Evolutionary conservation across 371 early-diverging fungal genomes (phyloP), one percentile per base, ranked within the genome.

Genomic region (Sporodiniella umbellata): DNA sequence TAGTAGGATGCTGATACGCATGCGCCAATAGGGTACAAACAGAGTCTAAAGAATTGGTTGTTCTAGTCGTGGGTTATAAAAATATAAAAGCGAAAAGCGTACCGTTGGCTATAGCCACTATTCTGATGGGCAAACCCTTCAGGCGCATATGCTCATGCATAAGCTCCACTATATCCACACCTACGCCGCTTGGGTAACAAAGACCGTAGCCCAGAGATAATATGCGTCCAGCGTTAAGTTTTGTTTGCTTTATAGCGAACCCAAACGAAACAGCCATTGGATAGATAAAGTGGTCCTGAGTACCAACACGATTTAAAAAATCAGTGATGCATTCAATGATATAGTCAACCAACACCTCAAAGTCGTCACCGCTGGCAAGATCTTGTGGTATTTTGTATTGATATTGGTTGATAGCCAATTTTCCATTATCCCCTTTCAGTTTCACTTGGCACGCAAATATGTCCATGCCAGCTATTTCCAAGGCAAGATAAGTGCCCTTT

Each of bases 1-100:
- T 94, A 37, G 85, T 83, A 18, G 92, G 89, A 47, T 86, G 80
- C 51, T 76, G 74, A 75, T 93, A 95, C 4, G 92, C 92, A 52
- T 95, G 88, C 19, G 95, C 87, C 42, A 94, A 76, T 47, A 95
- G 70, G 2, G 96, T 92, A 35, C 95, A 94, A 12, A 94, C 95
- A 3, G 95, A 90, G 66, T 98, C 98, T 76, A 56, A 8, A 28
- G 10, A 28, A 7, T 28, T 28, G 10, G 30, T 28, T 28, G 10
- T 10, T 10, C 10, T 7, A 28, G 30, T 28, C 30, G 4, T 28
- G 30, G 4, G 10, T 7, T 28, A 28, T 28, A 28, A 28, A 28
- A 28, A n/a, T n/a, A n/a, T n/a, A n/a, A n/a, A n/a, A n/a, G n/a
- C n/a, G n/a, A n/a, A 4, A 28, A 4, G 10, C 30, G 7, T 86